Base-by-base conservation (phyloP, 305 asterid genomes). In the Stenogyne calaminthoides region DNA sequence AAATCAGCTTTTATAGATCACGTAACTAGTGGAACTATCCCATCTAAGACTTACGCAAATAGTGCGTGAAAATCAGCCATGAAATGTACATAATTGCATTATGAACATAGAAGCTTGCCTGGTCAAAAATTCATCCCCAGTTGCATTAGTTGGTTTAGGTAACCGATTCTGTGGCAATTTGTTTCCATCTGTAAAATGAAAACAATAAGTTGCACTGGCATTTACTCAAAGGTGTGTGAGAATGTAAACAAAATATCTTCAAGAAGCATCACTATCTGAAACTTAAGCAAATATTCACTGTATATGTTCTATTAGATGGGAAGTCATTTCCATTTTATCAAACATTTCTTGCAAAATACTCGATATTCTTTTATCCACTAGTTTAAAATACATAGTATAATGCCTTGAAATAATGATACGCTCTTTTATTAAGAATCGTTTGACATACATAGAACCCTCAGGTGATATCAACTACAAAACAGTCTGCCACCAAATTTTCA, bases 101-200 rank as follows among this genome's bases (percentile, higher is more conserved):
- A 59, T 14, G 71, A 73, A 49, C 12, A 7, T 16, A 69, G 69
- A 60, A 72, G 63, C 88, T 80, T 87, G 84, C 99, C 97, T 94
- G 92, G 81, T 82, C 29, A 86, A 73, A 79, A 91, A 91, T 64
- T 87, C 95, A 7, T 90, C 92, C 73, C 86, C 87, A 36, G 80
- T 60, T 18, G 93, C 62, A 75, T 70, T 84, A 71, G 88, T 29
- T 49, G 97, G 93, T 77, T 86, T 90, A 8, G 83, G 87, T 63
- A 88, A 32, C 61, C 84, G 87, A 75, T 82, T 84, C 56, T 84
- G 93, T 5, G 97, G 94, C 74, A 76, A 69, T 75, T 74, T 83
- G 69, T 76, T 78, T 71, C 83, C 85, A 84, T 84, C 98, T 93
- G 84, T 18, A 68, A 74, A 83, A 74, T 67, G 64, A 75, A 75